Percentiles rank a stretch among this genome's conserved stretches.
Evolutionary conservation across 805 yeast genomes (phyloP).

Genomic region (Hanseniaspora vineae): DNA sequence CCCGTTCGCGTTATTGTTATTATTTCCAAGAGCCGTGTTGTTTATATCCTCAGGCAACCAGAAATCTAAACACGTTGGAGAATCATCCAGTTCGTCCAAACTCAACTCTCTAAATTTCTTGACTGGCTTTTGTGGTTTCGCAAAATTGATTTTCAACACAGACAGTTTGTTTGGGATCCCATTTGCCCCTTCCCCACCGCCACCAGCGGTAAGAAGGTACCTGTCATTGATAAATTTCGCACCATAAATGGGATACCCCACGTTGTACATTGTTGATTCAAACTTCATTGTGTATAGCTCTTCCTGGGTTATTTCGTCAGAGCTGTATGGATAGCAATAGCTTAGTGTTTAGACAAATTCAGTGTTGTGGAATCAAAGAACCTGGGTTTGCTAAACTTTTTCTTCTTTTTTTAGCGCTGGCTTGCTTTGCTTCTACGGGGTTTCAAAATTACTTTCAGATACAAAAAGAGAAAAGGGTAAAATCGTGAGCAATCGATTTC

Average conservation of each 20-base stretch:
- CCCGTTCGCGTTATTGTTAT: neutral
- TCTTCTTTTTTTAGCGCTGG: too few relatives aligned
- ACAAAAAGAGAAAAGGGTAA: too few relatives aligned
- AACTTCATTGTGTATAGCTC: slow-evolving; percentile 13
- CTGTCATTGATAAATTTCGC: slow-evolving; percentile 53
- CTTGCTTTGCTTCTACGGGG: too few relatives aligned
- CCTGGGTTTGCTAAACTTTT: too few relatives aligned
- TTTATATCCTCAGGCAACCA: neutral
- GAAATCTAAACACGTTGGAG: slow-evolving; percentile 74
- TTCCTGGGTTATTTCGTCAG: neutral
- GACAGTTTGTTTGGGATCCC: slow-evolving; percentile 80
- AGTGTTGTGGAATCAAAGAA: too few relatives aligned
- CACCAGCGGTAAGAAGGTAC: slow-evolving; percentile 69
- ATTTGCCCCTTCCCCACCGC: slow-evolving; percentile 90
- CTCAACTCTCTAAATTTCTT: slow-evolving; percentile 53
- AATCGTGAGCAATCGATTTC: too few relatives aligned
- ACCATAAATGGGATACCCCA: slow-evolving; percentile 73
- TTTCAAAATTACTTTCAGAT: too few relatives aligned
- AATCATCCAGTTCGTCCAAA: slow-evolving; percentile 56
- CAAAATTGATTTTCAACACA: slow-evolving; percentile 45
- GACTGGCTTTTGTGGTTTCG: slow-evolving; percentile 29
- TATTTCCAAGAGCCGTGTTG: neutral
- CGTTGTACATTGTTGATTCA: slow-evolving; percentile 15
- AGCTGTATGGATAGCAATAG: too few relatives aligned
- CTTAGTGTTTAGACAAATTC: too few relatives aligned